Evolutionary conservation across 768 basidiomycete species (phyloP), one percentile per base, ranked within the genome.

Genomic region (Leccinum broughii): DNA sequence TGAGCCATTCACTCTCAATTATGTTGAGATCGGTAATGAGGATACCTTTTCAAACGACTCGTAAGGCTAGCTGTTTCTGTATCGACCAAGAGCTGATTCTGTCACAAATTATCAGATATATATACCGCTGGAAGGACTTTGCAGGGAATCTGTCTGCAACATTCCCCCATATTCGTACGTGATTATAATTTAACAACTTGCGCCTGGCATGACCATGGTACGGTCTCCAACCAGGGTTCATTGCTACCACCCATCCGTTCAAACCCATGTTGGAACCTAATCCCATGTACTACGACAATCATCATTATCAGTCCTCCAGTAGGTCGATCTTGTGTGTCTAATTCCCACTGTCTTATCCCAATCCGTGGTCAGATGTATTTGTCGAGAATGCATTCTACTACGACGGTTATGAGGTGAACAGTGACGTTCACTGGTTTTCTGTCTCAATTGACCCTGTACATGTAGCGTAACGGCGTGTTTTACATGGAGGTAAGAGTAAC

Each of bases 1-100:
- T 2, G 76, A 79, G 22, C 84, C 85, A 0, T 87, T 84, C 69
- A 65, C 66, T 0, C 69, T 87, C 56, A 76, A 68, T 1, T 82
- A 76, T 59, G 74, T 85, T 6, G 83, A 85, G 67, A 73, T 85
- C 7, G 85, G 85, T 20, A 87, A 87, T 63, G 85, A 87, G 73
- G 81, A 83, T 62, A 78, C 78, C 66, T 77, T 81, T 41, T 72
- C 78, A 2, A 62, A 75, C 2, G 50, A 63, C 4, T 72, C 79
- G 73, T 34, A 34, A 34, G 34, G 13, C 34, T 34, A 34, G 34
- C 13, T 34, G 13, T 0, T 34, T 34, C 1, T 34, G 34, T 34
- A 13, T 34, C 34, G 34, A 34, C 34, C 34, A 34, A 34, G 11
- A 13, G 5, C 34, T 34, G 34, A 34, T 34, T 22, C 24, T 0